phyloP scores from a whole-genome alignment of 768 basidiomycete genomes.

The Artomyces pyxidatus region DNA sequence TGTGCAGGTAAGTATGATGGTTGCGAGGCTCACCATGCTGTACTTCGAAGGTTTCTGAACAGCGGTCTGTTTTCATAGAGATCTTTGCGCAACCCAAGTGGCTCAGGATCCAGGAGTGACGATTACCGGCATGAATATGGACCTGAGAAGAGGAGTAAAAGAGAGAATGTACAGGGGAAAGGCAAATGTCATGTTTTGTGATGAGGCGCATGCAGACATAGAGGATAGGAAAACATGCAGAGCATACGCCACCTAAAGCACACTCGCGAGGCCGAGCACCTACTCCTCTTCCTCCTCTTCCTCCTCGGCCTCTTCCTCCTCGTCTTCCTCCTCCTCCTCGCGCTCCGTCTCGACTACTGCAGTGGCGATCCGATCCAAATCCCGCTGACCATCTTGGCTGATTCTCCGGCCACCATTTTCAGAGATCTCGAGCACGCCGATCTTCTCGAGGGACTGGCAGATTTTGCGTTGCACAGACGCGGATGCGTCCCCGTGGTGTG shows the following conservation, averaged over 20 bases:
- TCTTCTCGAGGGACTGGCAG: slow-evolving; percentile 97
- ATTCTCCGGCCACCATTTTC: slow-evolving; percentile 94
- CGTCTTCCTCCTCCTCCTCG: slow-evolving; percentile 69
- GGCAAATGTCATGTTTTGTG: no score
- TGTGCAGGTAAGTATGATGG: no score
- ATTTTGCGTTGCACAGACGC: slow-evolving; percentile 89
- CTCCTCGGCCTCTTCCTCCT: slow-evolving; percentile 63
- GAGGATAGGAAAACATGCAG: not conserved
- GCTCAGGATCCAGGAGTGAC: no score
- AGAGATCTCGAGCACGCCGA: slow-evolving; percentile 91
- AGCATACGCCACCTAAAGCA: no score
- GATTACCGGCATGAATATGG: no score
- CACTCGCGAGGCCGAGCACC: not conserved
- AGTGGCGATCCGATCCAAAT: slow-evolving; percentile 89
- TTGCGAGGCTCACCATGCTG: no score
- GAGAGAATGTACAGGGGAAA: no score
- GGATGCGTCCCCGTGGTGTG: slow-evolving; percentile 85
- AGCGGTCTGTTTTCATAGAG: no score
- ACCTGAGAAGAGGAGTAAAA: no score
- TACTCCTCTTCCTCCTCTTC: slow-evolving; percentile 40
- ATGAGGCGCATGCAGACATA: no score
- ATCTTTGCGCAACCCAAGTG: no score
- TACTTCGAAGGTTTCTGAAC: no score
- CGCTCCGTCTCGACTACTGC: slow-evolving; percentile 74
- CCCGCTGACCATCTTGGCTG: slow-evolving; percentile 93